Base-by-base conservation (phyloP, 228 moss, liverwort and hornwort species). In the Sphagnum fallax region DNA sequence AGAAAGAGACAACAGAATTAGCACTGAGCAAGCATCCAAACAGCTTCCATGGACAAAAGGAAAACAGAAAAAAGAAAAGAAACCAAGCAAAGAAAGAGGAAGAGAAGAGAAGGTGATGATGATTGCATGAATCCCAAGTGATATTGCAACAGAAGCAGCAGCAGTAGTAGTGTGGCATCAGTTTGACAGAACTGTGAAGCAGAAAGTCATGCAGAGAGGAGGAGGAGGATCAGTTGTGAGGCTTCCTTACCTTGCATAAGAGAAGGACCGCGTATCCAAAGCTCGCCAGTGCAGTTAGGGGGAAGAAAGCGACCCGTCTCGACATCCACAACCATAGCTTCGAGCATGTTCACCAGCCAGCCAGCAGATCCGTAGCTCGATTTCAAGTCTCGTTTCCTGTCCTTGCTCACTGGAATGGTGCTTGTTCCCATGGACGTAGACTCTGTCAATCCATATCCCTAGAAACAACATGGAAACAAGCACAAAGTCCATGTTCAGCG, bases 371-470 rank as follows among this genome's bases (percentile, higher is more conserved):
- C 87, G 10, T 72, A 80, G 48, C 85, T 12, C 12, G 55, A 55
- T 12, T 55, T 55, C 8, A 12, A 12, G 12, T 55, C 55, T 1
- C 12, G 55, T 63, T 0, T 63, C 65, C 18, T 32, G 5, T 51
- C 52, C 12, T 52, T 67, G 52, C 53, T 51, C 10, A 16, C 49
- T 9, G 14, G 8, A 10, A 6, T 49, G 9, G 9, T 51, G 48
- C 12, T 67, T 67, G 52, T 51, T 6, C 66, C 66, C 49, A 66
- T 8, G 47, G 49, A 6, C 10, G 52, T 50, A 8, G 92, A 80
- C 69, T 98, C 97, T 51, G 93, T 93, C 89, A 98, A 65, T 4
- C 88, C 97, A 61, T 84, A 98, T 4, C 93, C 97, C 97, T 95
- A 73, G 48, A 32, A 72, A 10, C 53, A 50, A 52, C 16, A 70